These are phyloP conservation scores for Cyclocybe aegerita DNA, from an alignment of 768 basidiomycete genomes.

Conservation along the genomic window DNA sequence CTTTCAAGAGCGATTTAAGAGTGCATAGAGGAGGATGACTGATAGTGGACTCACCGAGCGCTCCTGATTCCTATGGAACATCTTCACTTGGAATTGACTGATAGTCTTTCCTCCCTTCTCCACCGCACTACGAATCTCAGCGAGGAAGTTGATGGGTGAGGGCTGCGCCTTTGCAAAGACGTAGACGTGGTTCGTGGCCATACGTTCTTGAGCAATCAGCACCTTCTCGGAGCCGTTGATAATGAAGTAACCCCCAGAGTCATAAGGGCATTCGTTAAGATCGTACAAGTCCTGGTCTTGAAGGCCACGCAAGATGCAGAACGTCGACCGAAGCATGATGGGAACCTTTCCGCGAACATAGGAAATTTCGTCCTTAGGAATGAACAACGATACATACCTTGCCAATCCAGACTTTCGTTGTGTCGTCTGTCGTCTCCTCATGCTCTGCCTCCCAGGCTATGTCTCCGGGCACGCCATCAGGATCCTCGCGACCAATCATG, in stretches of 20 bases:
- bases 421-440: slow-evolving; percentile 60
- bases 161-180: slow-evolving; percentile 98
- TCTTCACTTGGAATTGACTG: slow-evolving; percentile 96
- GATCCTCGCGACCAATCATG: slow-evolving; percentile 76
- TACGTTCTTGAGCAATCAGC: slow-evolving; percentile 98
- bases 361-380: slow-evolving; percentile 1
- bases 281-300: slow-evolving; percentile 82
- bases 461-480: slow-evolving; percentile 78
- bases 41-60: slow-evolving; percentile 63
- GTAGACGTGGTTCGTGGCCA: slow-evolving; percentile 99
- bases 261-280: slow-evolving; percentile 97
- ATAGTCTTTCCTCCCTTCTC: slow-evolving; percentile 99
- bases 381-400: slow-evolving; percentile 55
- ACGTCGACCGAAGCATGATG: slow-evolving; percentile 95
- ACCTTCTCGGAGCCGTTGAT: slow-evolving; percentile 99
- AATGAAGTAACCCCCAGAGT: slow-evolving; percentile 98
- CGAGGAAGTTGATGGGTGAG: slow-evolving; percentile 92
- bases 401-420: slow-evolving; percentile 90
- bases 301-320: slow-evolving; percentile 86
- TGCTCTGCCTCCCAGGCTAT: slow-evolving; percentile 74
- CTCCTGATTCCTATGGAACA: slow-evolving; percentile 89
- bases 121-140: slow-evolving; percentile 95
- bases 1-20: slow-evolving; percentile 35
- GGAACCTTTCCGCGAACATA: slow-evolving; percentile 65
- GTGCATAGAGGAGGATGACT: slow-evolving; percentile 4